Base-by-base conservation (phyloP, 2,329 filamentous ascomycete species). In the Venturia carpophila region DNA sequence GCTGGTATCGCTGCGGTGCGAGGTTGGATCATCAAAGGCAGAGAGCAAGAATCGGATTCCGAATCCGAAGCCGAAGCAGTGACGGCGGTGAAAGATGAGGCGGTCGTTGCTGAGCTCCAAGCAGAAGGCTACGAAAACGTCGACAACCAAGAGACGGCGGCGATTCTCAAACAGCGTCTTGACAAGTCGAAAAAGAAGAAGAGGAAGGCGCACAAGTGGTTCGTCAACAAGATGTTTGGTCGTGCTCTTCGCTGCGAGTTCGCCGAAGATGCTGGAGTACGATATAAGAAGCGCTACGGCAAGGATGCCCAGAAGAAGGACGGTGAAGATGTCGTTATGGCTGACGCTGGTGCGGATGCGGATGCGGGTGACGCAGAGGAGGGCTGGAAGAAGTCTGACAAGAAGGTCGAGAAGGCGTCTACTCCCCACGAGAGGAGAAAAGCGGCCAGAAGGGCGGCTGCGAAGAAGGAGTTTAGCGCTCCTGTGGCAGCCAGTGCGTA, bases 241-340 rank as follows among this genome's bases (percentile, higher is more conserved):
- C 85, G 94, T 39, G 83, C 87, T 68, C 81, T 99, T 69, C 90
- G 93, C 74, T 87, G 94, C 74, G 93, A 99, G 75, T 92, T 93
- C 71, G 94, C 94, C 24, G 94, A 99, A 78, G 94, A 97, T 75
- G 86, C 92, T 66, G 87, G 91, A 70, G 85, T 86, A 42, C 82
- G 94, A 66, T 99, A 99, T 77, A 93, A 93, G 80, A 99, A 97
- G 82, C 86, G 94, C 1, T 97, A 89, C 73, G 89, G 91, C 68
- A 93, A 92, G 75, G 87, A 69, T 5, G 67, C 70, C 15, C 70
- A 72, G 15, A 80, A 79, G 24, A 78, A 77, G 68, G 37, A 67
- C 5, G 60, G 49, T 37, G 45, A 63, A 13, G 60, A 24, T 15
- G 65, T n/a, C 49, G 76, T 75, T 69, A 67, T 68, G 67, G 66